A percentile compares a stretch with the other conserved stretches of the same genome.
Evolutionary conservation across 306 rosid genomes (phyloP).

Genomic region (Gastrolobium bilobum): DNA sequence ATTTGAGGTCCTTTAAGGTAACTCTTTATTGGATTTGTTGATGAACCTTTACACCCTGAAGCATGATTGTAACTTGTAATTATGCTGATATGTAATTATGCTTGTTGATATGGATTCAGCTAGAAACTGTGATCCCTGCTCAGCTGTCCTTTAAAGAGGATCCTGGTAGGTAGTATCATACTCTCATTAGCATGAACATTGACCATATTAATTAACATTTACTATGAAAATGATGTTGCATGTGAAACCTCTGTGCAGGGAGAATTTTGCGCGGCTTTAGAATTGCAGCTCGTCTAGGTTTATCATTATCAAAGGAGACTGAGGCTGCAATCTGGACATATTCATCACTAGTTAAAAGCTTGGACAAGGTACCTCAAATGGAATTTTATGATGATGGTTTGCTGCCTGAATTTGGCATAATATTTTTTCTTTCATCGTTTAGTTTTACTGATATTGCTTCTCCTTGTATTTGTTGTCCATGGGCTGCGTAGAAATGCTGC

Average conservation of each 20-base stretch:
- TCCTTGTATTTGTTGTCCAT: constrained; percentile 20
- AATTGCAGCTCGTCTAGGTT: constrained; percentile 94
- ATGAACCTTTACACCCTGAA: constrained; percentile 24
- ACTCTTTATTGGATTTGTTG: constrained; percentile 38
- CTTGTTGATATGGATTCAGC: constrained; percentile 53
- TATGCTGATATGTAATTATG: constrained; percentile 43
- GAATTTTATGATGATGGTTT: constrained; percentile 40
- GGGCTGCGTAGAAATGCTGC: constrained; percentile 36
- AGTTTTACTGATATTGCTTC: constrained; percentile 36
- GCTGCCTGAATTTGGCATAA: constrained; percentile 38
- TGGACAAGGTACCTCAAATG: constrained; percentile 53
- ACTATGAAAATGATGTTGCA: constrained; percentile 47
- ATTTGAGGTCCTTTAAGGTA: constrained; percentile 63
- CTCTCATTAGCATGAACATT: constrained; percentile 42
- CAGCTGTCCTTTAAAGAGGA: constrained; percentile 81
- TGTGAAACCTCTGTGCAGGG: constrained; percentile 60
- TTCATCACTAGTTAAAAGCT: constrained; percentile 44
- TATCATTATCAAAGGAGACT: constrained; percentile 71
- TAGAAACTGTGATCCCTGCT: constrained; percentile 74
- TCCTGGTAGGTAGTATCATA: constrained; percentile 75
- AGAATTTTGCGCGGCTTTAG: constrained; percentile 95
- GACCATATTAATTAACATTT: constrained; percentile 40
- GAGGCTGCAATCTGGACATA: constrained; percentile 52
- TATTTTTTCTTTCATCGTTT: constrained; percentile 27
- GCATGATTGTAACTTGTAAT: constrained; percentile 30